Base-by-base conservation (phyloP, 805 yeast genomes). In the Candida railenensis region DNA sequence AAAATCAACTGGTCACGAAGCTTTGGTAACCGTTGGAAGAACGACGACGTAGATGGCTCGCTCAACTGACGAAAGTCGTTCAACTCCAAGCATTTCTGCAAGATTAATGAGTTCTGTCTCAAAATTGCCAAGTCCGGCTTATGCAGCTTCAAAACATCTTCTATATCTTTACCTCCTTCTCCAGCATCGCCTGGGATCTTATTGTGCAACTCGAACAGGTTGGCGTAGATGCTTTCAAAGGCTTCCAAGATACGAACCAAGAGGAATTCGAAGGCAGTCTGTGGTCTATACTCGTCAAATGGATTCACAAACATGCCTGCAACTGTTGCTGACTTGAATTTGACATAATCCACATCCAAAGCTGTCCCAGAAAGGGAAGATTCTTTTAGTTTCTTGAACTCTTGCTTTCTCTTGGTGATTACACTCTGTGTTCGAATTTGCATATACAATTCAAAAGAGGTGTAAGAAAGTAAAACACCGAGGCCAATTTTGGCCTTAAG, bases 301-400 rank as follows among this genome's bases (percentile, higher is more conserved):
- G 98, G 98, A 57, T 92, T 92, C 48, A 89, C 94, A 66, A 80
- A 92, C 54, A 90, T 72, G 8, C 97, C 97, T 16, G 78, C 77
- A 1, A 89, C 63, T 1, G 63, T 64, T 4, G 69, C 72, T n/a
- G 73, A 66, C 43, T 51, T 58, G 56, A 66, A 72, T 49, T 58
- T 62, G 41, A 56, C 22, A 18, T 55, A 49, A 34, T 53, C 57
- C 20, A 48, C 42, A 32, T 40, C 46, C 41, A 48, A 40, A 41
- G 63, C 39, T 14, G 68, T 51, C 34, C 48, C 40, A 14, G 43
- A 16, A 44, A 53, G 47, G 53, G 22, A 37, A 14, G 47, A 48
- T 34, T 50, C 39, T 11, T 25, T 25, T 28, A 52, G 38, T 45
- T 55, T 58, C 28, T 59, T 48, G 19, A 58, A 56, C 48, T 64